Conservation (phyloP, 441 rosid species). For the Erodium moschatum region DNA sequence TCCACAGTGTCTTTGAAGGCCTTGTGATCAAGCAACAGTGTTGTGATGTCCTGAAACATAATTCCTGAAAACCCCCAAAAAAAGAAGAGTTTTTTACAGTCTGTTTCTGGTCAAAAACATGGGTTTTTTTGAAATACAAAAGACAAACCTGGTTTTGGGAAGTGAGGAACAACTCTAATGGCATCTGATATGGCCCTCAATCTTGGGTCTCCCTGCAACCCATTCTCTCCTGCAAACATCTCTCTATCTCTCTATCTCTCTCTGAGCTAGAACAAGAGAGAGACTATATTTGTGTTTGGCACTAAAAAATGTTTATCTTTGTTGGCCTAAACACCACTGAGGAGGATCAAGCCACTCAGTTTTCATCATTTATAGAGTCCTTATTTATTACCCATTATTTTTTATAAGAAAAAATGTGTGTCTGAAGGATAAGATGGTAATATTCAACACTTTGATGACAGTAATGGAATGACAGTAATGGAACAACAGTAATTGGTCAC, state of each 20-base stretch:
- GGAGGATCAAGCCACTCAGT: constrained; percentile 1
- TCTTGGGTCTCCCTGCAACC: constrained; percentile 69
- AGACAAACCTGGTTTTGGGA: constrained; percentile 62
- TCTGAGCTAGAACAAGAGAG: neutral
- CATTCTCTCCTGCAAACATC: constrained; percentile 58
- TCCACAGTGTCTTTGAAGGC: constrained; percentile 82
- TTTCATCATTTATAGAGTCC: constrained; percentile 1
- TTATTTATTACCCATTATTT: constrained; percentile 1
- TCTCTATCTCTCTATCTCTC: neutral
- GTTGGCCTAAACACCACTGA: constrained; percentile 5
- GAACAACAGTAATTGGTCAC: constrained; percentile 5
- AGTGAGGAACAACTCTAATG: constrained; percentile 82
- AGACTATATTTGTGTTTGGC: no score
- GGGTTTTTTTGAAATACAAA: neutral
- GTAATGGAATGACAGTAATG: constrained; percentile 2
- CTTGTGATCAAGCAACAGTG: constrained; percentile 76
- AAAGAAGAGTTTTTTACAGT: neutral
- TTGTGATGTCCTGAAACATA: constrained; percentile 93
- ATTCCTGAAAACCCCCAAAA: constrained; percentile 42
- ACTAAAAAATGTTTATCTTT: neutral
- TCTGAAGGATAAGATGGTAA: neutral
- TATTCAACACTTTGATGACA: neutral
- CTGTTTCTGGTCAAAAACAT: neutral
- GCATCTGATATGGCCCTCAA: constrained; percentile 63
- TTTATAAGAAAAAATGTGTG: neutral